phyloP scores from a whole-genome alignment of 2,329 filamentous ascomycete genomes.

The Cladosporium sp. region DNA sequence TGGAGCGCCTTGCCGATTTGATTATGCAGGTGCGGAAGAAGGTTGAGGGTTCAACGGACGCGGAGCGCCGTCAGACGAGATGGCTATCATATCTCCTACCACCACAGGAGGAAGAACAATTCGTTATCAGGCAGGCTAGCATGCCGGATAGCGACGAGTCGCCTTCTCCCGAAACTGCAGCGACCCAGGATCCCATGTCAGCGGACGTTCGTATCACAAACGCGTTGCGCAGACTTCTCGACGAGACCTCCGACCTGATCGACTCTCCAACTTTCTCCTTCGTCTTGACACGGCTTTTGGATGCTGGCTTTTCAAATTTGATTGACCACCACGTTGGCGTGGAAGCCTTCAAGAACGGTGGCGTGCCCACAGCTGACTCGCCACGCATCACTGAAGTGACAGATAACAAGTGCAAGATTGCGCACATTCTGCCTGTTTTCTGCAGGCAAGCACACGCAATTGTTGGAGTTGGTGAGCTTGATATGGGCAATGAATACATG shows the following conservation, averaged over 20 bases:
- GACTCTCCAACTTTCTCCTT: conserved; percentile 89
- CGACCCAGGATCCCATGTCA: conserved; percentile 24
- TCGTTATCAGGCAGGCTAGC: conserved; percentile 82
- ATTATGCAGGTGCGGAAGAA: conserved; percentile 80
- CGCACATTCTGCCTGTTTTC: conserved; percentile 84
- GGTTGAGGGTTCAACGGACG: conserved; percentile 73
- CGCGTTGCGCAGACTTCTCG: conserved; percentile 77
- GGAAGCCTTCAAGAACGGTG: conserved; percentile 68
- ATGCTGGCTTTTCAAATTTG: conserved; percentile 81
- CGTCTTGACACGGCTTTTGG: conserved; percentile 81
- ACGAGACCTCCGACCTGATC: conserved; percentile 93
- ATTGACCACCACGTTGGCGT: conserved; percentile 78
- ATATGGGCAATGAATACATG: conserved; percentile 51
- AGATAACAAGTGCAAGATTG: conserved; percentile 67
- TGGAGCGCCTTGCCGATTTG: conserved; percentile 76
- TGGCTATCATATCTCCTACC: conserved; percentile 89
- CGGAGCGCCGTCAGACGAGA: conserved; percentile 62
- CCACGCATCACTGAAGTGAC: conserved; percentile 51
- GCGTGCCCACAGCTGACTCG: conserved; percentile 48
- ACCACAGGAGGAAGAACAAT: conserved; percentile 72
- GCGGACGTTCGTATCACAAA: conserved; percentile 39
- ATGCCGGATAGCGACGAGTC: conserved; percentile 53
- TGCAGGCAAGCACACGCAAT: conserved; percentile 89
- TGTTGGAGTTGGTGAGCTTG: conserved; percentile 68
- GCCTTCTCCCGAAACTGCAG: conserved; percentile 26